Evolutionary conservation across 257 asterid species (phyloP).

Genomic region (Jacaranda copaia): DNA sequence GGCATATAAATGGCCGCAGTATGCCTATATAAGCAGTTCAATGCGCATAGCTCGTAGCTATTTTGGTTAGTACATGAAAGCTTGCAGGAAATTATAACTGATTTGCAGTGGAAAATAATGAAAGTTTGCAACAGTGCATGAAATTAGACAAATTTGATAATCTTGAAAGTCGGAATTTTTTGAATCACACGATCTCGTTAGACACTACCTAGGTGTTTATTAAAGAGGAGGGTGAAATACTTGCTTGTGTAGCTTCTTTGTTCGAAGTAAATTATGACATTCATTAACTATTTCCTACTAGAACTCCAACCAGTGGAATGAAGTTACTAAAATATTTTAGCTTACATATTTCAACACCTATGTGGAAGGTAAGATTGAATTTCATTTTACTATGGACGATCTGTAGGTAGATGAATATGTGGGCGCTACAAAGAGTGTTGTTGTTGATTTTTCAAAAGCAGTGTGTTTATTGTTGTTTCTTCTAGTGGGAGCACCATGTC

Average conservation of each 20-base stretch:
- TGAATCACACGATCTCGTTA: neutral
- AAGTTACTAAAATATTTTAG: too few relatives aligned
- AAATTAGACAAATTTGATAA: too few relatives aligned
- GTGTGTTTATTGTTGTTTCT: slow-evolving; percentile 63
- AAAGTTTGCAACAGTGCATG: too few relatives aligned
- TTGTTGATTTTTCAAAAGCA: slow-evolving; percentile 65
- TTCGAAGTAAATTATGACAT: neutral
- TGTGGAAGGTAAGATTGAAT: slow-evolving; percentile 24
- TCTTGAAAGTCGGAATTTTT: neutral
- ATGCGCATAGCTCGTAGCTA: too few relatives aligned
- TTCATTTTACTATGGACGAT: slow-evolving; percentile 17
- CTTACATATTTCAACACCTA: neutral
- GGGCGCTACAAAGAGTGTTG: slow-evolving; percentile 65
- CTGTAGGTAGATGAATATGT: slow-evolving; percentile 84
- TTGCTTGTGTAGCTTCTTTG: neutral
- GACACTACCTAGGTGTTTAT: neutral
- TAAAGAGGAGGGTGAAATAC: neutral
- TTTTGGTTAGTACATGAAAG: too few relatives aligned
- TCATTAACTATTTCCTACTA: neutral
- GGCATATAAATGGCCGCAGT: too few relatives aligned
- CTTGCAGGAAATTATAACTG: too few relatives aligned
- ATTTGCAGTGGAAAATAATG: too few relatives aligned
- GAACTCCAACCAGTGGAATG: neutral
- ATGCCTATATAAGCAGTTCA: too few relatives aligned
- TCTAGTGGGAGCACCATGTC: slow-evolving; percentile 78